phyloP scores from a whole-genome alignment of 306 rosid species.

The Corylus heterophylla region DNA sequence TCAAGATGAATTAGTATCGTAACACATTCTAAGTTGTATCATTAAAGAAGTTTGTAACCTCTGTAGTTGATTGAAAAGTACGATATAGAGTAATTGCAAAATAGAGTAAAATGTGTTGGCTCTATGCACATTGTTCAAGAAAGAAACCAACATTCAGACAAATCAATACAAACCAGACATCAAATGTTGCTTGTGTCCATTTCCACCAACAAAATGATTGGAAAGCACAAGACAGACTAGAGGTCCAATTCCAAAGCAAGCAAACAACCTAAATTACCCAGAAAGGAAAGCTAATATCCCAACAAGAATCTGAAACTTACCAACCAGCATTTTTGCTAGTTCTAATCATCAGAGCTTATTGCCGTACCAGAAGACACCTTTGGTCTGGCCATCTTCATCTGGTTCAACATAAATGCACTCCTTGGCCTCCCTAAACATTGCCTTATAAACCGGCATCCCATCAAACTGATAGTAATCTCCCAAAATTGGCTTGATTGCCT shows the following conservation, averaged over 20 bases:
- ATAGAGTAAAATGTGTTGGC: neutral
- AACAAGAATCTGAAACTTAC: slow-evolving; percentile 5
- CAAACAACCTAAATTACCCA: slow-evolving; percentile 10
- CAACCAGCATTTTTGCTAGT: neutral
- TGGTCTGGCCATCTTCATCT: slow-evolving; percentile 41
- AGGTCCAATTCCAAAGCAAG: slow-evolving; percentile 7
- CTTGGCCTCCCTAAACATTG: slow-evolving; percentile 74
- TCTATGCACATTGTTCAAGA: neutral
- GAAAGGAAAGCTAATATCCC: slow-evolving; percentile 15
- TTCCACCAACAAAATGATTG: neutral
- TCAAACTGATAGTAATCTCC: slow-evolving; percentile 76
- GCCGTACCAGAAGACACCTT: slow-evolving; percentile 83
- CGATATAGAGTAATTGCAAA: no score
- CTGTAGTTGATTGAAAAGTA: no score
- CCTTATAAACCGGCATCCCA: slow-evolving; percentile 58
- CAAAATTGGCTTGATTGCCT: slow-evolving; percentile 65
- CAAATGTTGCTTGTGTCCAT: neutral
- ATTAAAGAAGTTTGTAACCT: no score
- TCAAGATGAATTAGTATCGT: no score
- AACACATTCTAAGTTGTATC: no score
- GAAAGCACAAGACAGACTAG: neutral
- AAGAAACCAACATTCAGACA: neutral
- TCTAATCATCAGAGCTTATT: slow-evolving; percentile 46
- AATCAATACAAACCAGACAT: neutral
- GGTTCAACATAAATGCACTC: slow-evolving; percentile 80